Evolutionary conservation across 2,329 filamentous ascomycete genomes (phyloP).

Genomic region (Fusarium subglutinans): DNA sequence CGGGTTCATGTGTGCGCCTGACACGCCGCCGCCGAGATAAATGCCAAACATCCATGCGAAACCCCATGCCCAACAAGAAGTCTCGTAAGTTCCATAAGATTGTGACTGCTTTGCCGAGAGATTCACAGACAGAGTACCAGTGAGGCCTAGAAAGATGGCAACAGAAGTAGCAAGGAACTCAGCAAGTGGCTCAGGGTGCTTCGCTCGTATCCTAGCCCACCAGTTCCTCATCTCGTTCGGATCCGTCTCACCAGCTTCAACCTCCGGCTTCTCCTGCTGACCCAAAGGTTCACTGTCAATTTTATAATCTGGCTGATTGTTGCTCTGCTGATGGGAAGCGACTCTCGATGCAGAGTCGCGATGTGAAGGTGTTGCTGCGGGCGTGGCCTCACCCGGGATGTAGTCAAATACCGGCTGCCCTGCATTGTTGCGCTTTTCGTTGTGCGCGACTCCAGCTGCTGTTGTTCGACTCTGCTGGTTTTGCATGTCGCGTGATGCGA

Average conservation of each 20-base stretch:
- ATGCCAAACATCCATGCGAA: slow-evolving; percentile 42
- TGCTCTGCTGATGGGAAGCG: neutral
- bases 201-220: slow-evolving; percentile 35
- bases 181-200: slow-evolving; percentile 34
- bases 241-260: slow-evolving; percentile 18
- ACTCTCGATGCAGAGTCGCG: neutral
- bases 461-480: slow-evolving; percentile 5
- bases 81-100: slow-evolving; percentile 34
- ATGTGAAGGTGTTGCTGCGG: neutral
- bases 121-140: slow-evolving; percentile 28
- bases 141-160: slow-evolving; percentile 29
- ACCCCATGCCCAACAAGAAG: slow-evolving; percentile 38
- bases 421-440: slow-evolving; percentile 17
- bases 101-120: slow-evolving; percentile 22
- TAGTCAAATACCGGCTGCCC: slow-evolving; percentile 22
- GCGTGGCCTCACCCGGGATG: neutral
- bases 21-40: slow-evolving; percentile 40
- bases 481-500: neutral
- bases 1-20: slow-evolving; percentile 48
- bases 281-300: slow-evolving; percentile 32
- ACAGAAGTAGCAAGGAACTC: slow-evolving; percentile 35
- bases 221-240: slow-evolving; percentile 34
- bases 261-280: slow-evolving; percentile 12
- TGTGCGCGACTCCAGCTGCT: slow-evolving; percentile 9
- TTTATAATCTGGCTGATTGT: slow-evolving; percentile 14